These are phyloP conservation scores for Luzula sylvatica DNA, from an alignment of 176 grass and related monocot genomes.

Conservation along the genomic window DNA sequence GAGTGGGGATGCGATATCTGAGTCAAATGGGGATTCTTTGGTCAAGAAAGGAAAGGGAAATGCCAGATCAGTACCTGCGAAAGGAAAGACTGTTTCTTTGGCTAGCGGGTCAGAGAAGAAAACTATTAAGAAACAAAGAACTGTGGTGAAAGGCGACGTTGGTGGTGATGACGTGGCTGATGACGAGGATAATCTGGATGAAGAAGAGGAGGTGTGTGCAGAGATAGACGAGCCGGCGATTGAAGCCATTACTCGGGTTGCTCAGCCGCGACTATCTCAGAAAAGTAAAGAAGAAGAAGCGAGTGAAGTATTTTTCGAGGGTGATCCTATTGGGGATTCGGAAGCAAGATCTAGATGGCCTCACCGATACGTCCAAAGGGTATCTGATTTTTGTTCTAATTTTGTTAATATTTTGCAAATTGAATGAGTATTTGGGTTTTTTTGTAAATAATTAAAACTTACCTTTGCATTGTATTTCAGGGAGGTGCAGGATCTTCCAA, in stretches of 20 bases:
- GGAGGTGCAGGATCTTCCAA: not conserved
- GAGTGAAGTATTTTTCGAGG: slow-evolving; percentile 20
- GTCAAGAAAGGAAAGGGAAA: slow-evolving; percentile 4
- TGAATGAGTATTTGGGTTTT: not conserved
- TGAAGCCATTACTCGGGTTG: slow-evolving; percentile 21
- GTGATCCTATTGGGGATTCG: slow-evolving; percentile 17
- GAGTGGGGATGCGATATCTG: too few species aligned
- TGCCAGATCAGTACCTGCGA: slow-evolving; percentile 6
- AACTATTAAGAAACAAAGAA: slow-evolving; percentile 26
- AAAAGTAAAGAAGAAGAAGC: not conserved
- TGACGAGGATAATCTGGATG: not conserved
- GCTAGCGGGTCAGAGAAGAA: not conserved
- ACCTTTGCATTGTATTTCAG: too few species aligned
- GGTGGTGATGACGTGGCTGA: not conserved
- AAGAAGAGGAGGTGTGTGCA: not conserved
- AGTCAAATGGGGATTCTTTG: not conserved
- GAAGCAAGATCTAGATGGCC: slow-evolving; percentile 55
- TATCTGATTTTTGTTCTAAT: not conserved
- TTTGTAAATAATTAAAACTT: not conserved
- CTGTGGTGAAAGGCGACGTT: slow-evolving; percentile 21
- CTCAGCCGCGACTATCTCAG: slow-evolving; percentile 12
- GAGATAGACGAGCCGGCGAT: not conserved
- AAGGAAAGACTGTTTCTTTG: not conserved
- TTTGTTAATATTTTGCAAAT: slow-evolving; percentile 5
- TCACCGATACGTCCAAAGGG: slow-evolving; percentile 36